phyloP scores from a whole-genome alignment of 805 yeast genomes.

The Saccharomycopsis selenospora region DNA sequence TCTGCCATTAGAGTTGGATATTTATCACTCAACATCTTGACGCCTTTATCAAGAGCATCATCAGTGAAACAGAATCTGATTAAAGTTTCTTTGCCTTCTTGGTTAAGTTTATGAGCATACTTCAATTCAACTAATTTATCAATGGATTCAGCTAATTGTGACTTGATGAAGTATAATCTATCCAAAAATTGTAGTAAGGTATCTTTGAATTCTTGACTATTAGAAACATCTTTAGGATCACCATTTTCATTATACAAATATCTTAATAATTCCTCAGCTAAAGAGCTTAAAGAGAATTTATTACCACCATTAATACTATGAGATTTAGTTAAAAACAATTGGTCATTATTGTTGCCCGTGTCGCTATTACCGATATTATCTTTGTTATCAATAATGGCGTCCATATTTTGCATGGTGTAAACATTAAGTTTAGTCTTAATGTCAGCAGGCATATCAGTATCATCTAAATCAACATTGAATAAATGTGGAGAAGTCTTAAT shows the following conservation, averaged over 20 bases:
- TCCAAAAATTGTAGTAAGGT: slow-evolving; percentile 27
- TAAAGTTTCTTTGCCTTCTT: slow-evolving; percentile 74
- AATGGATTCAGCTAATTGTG: slow-evolving; percentile 40
- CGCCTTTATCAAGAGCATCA: slow-evolving; percentile 56
- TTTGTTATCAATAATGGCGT: slow-evolving; percentile 35
- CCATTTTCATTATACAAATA: slow-evolving; percentile 5
- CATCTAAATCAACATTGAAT: slow-evolving; percentile 61
- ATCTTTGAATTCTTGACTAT: slow-evolving; percentile 1
- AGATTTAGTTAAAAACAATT: too few relatives aligned
- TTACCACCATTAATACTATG: slow-evolving; percentile 5
- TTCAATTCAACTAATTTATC: slow-evolving; percentile 55
- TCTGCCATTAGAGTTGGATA: slow-evolving; percentile 14
- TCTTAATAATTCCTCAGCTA: slow-evolving; percentile 14
- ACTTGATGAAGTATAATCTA: slow-evolving; percentile 33
- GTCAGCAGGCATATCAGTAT: slow-evolving; percentile 46
- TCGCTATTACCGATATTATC: slow-evolving; percentile 23
- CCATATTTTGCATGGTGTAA: slow-evolving; percentile 78
- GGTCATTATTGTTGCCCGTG: slow-evolving; percentile 9
- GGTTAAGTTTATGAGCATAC: slow-evolving; percentile 44
- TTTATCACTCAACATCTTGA: slow-evolving; percentile 30
- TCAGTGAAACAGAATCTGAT: slow-evolving; percentile 66
- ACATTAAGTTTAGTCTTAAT: slow-evolving; percentile 63
- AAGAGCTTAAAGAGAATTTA: slow-evolving; percentile 7
- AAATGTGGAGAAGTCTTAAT: slow-evolving; percentile 55
- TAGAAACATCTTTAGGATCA: slow-evolving; percentile 2